These are phyloP conservation scores for Puccinia novopanici DNA, from an alignment of 1,284 basidiomycete genomes.

Conservation along the genomic window DNA sequence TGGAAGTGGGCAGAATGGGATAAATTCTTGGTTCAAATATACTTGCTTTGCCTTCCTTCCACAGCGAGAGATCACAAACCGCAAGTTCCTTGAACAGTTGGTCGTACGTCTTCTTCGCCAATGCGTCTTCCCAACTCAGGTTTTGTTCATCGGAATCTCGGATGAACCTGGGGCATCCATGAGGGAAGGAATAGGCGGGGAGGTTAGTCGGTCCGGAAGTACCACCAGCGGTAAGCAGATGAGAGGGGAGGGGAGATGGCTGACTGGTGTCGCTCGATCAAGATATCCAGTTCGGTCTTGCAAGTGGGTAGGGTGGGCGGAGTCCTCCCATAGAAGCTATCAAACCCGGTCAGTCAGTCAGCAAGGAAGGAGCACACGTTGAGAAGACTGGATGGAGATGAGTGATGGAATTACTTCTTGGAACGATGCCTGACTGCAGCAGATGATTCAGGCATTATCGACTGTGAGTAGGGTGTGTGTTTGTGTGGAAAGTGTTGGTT, in stretches of 20 bases:
- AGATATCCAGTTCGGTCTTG: conserved; percentile 43
- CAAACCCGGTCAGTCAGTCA: neutral
- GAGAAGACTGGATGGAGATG: neutral
- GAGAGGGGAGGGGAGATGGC: neutral
- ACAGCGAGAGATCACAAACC: conserved; percentile 44
- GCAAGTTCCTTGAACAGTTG: conserved; percentile 50
- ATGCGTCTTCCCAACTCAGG: conserved; percentile 47
- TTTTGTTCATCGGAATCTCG: conserved; percentile 44
- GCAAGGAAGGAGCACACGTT: neutral
- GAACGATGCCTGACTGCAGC: conserved; percentile 35
- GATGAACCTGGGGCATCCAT: conserved; percentile 31
- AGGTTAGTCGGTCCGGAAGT: neutral
- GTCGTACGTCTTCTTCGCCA: conserved; percentile 49
- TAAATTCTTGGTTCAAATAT: neutral
- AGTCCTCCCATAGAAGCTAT: conserved; percentile 44
- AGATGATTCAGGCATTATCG: conserved; percentile 33
- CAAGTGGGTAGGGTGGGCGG: conserved; percentile 32
- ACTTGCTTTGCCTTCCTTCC: conserved; percentile 50
- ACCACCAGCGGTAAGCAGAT: neutral
- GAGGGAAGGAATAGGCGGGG: neutral
- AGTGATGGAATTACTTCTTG: conserved; percentile 7
- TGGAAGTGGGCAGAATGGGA: neutral
- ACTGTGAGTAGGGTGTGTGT: neutral
- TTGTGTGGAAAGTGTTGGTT: neutral
- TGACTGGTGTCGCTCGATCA: conserved; percentile 47